Base-by-base conservation (phyloP, 805 yeast genomes). In the Candida nanaspora region DNA sequence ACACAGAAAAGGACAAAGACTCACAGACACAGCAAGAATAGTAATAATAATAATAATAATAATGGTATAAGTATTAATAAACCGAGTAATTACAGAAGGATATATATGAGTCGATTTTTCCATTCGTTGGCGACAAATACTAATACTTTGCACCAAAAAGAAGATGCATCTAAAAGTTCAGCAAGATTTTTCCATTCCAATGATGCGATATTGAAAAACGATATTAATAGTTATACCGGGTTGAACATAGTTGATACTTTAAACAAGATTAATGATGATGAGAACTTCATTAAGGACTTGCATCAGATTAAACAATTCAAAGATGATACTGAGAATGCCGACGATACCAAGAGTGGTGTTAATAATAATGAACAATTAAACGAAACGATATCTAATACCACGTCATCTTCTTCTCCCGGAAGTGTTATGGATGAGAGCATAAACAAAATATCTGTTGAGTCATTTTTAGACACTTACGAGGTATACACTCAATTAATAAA, bases 401-500 rank as follows among this genome's bases (percentile, higher is more conserved):
- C 15, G n/a, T 28, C n/a, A 8, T 30, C 15, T 7, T 37, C 36
- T 16, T 25, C 28, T 19, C 37, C 39, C 21, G 46, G 40, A 25
- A 46, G 42, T 14, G 44, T 37, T 7, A 40, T 29, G 18, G 40
- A 32, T 40, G 38, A 19, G 46, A 46, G 14, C 41, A 46, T 7
- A 15, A 31, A 11, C 7, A 31, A 31, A 11, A 18, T 31, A 18
- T 5, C 34, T 41, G 33, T 68, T 47, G 63, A 61, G 27, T 46
- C 60, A 3, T 61, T 73, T 37, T 68, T 87, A 38, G 85, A 86
- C 36, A 81, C 89, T 1, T 78, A 80, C 57, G 66, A 63, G 31
- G 74, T 83, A 0, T 82, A 68, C 51, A 66, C 71, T 18, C 71
- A 73, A 39, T 67, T 86, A 16, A 57, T 57, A 15, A 53, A 57